Evolutionary conservation across 139 green algal genomes (phyloP), one percentile per base, ranked within the genome.

Genomic region (Eudorina sp.): DNA sequence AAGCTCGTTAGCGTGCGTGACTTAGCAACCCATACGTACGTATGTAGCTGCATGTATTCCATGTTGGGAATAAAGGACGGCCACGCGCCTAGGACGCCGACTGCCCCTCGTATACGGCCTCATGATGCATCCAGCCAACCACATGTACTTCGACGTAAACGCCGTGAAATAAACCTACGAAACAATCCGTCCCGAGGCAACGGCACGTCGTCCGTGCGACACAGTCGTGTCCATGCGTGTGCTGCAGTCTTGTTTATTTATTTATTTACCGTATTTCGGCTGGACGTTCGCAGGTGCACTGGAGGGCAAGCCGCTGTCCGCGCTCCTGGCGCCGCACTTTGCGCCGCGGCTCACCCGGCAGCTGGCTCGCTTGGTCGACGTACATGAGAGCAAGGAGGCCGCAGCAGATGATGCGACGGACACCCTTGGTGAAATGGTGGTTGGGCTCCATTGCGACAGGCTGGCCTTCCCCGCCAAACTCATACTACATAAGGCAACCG

Each of bases 391-490:
- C 3, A 72, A 9, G 27, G n/a, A 25, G 16, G 11, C 3, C n/a
- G 3, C 62, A 29, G 27, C n/a, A 0, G 75, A 38, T 0, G 75
- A 46, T 6, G 16, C 34, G 16, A 21, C 34, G 34, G 76, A 53
- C 46, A 13, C 0, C 6, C 41, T 1, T 23, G 40, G 23, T 1
- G 60, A 86, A 9, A 23, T 60, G 40, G 58, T 86, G 1, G 43
- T 86, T 55, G 80, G 80, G 6, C 69, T 86, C 38, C 80, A 86
- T 41, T 66, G 9, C 16, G 80, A 86, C 43, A 41, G 80, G 3
- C 38, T 86, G 60, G 80, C 80, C 13, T 86, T 86, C n/a, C 62
- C 62, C 3, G n/a, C 69, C 0, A 62, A 77, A 29, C 60, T 86
- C 14, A 40, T 43, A 4, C 60, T 86, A 0, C 43, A 62, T n/a